Percentiles rank a stretch among this genome's conserved stretches.
Evolutionary conservation across 2,329 filamentous ascomycete species (phyloP).

Genomic region (Xylaria sp.): DNA sequence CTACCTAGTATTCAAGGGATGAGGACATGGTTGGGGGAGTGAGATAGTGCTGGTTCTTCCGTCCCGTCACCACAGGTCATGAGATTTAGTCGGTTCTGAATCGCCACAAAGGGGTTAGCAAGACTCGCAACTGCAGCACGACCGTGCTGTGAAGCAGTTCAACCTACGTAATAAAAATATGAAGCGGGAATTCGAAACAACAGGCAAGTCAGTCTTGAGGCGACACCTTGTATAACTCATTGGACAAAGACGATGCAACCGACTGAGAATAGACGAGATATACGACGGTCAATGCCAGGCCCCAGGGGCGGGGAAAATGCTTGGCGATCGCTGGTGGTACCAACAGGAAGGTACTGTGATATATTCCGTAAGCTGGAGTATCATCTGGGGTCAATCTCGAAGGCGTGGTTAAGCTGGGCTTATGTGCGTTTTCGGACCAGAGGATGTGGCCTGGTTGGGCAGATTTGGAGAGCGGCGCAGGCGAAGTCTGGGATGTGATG

Average conservation of each 20-base stretch:
- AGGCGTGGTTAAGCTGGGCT: constrained; percentile 6
- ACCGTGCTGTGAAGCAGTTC: neutral
- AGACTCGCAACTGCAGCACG: constrained; percentile 2
- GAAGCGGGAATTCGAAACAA: neutral
- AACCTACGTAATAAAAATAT: neutral
- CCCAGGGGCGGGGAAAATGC: constrained; percentile 15
- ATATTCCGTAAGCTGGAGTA: neutral
- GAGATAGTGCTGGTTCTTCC: constrained; percentile 15
- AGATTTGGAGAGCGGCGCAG: constrained; percentile 27
- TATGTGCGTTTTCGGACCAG: constrained; percentile 28
- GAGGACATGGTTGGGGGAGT: constrained; percentile 6
- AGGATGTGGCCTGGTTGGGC: constrained; percentile 32
- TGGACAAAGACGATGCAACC: neutral
- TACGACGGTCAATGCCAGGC: constrained; percentile 18
- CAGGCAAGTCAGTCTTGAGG: neutral
- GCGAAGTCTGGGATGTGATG: neutral
- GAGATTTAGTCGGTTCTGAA: constrained; percentile 1
- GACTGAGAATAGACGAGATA: constrained; percentile 7
- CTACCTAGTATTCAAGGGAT: constrained; percentile 1
- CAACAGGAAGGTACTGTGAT: neutral
- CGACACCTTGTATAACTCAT: neutral
- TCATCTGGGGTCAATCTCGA: constrained; percentile 13
- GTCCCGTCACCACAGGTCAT: constrained; percentile 8
- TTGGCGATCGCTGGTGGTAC: neutral
- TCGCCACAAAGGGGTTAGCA: constrained; percentile 1